Conservation (phyloP, 805 yeast species). For the Cyberlindnera xylosilytica region DNA sequence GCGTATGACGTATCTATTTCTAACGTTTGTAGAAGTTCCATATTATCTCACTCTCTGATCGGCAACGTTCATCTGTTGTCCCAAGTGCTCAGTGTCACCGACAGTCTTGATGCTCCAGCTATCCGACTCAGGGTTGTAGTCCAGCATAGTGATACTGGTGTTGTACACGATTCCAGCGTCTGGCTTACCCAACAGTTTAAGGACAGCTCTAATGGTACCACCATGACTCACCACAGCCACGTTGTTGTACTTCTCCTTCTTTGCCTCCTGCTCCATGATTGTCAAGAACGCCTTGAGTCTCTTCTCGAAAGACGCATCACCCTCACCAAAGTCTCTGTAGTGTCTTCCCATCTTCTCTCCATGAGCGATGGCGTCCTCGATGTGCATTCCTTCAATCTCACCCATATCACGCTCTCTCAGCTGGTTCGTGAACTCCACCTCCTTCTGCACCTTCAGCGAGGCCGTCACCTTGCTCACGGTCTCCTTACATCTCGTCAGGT, state of each 20-base stretch:
- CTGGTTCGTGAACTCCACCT: conserved; percentile 33
- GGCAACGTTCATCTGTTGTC: conserved; percentile 47
- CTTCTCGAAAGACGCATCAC: conserved; percentile 38
- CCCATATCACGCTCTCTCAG: conserved; percentile 82
- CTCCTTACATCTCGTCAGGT: conserved; percentile 52
- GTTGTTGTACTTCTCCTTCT: conserved; percentile 35
- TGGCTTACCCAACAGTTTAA: conserved; percentile 42
- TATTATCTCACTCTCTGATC: conserved; percentile 40
- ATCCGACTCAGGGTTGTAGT: conserved; percentile 40
- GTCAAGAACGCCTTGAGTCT: conserved; percentile 44
- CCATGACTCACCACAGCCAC: conserved; percentile 74
- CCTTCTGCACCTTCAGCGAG: conserved; percentile 17
- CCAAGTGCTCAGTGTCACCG: conserved; percentile 70
- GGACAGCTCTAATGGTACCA: conserved; percentile 66
- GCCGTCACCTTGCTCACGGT: conserved; percentile 47
- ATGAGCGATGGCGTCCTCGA: conserved; percentile 55
- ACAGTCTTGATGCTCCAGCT: conserved; percentile 47
- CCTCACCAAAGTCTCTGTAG: conserved; percentile 68
- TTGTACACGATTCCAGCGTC: conserved; percentile 56
- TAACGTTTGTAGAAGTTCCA: background rate
- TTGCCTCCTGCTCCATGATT: conserved; percentile 41
- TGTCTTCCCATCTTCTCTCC: conserved; percentile 49
- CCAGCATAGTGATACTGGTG: conserved; percentile 70
- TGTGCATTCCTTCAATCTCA: conserved; percentile 68
- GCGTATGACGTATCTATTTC: no score